phyloP scores from a whole-genome alignment of 2,329 filamentous ascomycete species.

The Microdochium nivale region DNA sequence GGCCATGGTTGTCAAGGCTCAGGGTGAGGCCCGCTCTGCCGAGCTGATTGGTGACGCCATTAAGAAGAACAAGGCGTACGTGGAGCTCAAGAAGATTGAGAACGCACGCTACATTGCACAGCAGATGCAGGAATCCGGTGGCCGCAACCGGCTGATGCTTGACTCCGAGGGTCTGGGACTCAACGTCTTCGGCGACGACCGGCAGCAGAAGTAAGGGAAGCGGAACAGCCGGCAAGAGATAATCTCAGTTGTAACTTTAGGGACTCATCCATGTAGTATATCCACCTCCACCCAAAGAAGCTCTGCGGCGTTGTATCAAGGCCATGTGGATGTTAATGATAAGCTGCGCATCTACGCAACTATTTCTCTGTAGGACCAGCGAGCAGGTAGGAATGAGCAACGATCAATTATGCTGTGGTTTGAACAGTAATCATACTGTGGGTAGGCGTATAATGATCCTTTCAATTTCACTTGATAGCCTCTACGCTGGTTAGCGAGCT shows the following conservation, averaged over 20 bases:
- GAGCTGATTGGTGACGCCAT: constrained; percentile 98
- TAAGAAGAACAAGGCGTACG: constrained; percentile 97
- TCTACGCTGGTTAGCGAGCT: too few relatives aligned
- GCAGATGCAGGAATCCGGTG: constrained; percentile 75
- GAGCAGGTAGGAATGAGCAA: too few relatives aligned
- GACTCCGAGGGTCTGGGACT: constrained; percentile 86
- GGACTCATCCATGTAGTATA: constrained; percentile 19
- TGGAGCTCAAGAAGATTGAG: constrained; percentile 97
- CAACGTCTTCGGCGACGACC: constrained; percentile 59
- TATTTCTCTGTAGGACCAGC: too few relatives aligned
- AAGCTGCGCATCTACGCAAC: too few relatives aligned
- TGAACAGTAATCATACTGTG: too few relatives aligned
- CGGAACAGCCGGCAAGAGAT: constrained; percentile 8
- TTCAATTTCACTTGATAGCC: too few relatives aligned
- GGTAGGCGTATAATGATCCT: too few relatives aligned
- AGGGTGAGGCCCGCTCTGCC: constrained; percentile 96
- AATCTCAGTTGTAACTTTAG: constrained; percentile 29
- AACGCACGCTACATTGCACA: constrained; percentile 86
- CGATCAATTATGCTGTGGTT: too few relatives aligned
- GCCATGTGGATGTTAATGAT: too few relatives aligned
- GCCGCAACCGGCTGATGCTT: constrained; percentile 88
- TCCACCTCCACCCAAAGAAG: constrained; percentile 4
- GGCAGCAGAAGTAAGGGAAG: constrained; percentile 37
- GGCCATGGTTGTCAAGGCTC: constrained; percentile 93
- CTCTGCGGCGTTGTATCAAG: not conserved